Evolutionary conservation across 2,329 filamentous ascomycete species (phyloP), one percentile per base, ranked within the genome.

Genomic region (Fusarium avenaceum): DNA sequence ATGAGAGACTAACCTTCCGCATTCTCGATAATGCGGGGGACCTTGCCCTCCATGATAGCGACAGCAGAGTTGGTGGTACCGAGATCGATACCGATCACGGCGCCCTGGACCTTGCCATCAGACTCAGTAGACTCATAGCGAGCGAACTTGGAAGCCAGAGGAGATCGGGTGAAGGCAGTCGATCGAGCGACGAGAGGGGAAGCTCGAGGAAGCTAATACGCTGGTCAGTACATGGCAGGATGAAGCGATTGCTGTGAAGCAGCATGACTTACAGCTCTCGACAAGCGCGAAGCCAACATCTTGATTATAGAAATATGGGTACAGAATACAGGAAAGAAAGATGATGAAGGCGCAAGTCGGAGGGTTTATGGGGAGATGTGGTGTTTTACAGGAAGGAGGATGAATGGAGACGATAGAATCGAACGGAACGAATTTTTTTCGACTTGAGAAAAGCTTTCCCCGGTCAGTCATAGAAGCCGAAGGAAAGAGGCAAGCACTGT

Each of bases 61-160:
- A 98, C 95, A 58, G 95, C 95, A 65, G 95, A 97, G 89, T 98
- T 98, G 76, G 95, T 98, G 79, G 95, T 98, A 79, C 95, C 95
- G 78, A 98, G 85, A 87, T 98, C 95, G 80, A 98, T 97, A 90
- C 96, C 96, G 78, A 98, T 97, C 81, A 98, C 95, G 77, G 92
- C 85, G 79, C 96, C 96, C 85, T 95, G 93, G 65, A 98, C 93
- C 89, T 97, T 97, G 50, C 79, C 75, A 26, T 73, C 75, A 55
- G 78, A 71, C 56, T 76, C 70, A 73, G 92, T 91, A 40, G 90
- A 91, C 81, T 92, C 91, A 84, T 92, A 93, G 76, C 92, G 87
- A 78, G 90, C 89, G 80, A 95, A 93, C 76, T 89, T 88, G 71
- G 92, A 89, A 72, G 86, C 86, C 76, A 92, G 81, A 71, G 93